phyloP scores from a whole-genome alignment of 176 grass and related monocot genomes.

The Triticum dicoccoides region DNA sequence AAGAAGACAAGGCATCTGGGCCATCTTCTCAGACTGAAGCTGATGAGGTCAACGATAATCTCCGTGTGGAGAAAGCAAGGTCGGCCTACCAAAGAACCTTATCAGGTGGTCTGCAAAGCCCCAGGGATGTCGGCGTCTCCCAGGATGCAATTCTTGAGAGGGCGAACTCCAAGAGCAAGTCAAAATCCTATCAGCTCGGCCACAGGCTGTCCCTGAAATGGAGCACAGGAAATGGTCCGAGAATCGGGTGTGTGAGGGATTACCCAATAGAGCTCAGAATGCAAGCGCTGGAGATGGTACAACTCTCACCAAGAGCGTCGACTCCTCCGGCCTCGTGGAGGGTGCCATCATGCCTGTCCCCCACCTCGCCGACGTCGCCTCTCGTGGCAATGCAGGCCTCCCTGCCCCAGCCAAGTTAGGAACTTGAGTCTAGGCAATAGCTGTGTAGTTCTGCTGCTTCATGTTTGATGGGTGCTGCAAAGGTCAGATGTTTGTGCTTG shows the following conservation, averaged over 20 bases:
- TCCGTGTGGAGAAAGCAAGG: slow-evolving; percentile 33
- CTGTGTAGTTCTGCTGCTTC: background rate
- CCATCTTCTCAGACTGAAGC: background rate
- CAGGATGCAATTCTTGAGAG: slow-evolving; percentile 69
- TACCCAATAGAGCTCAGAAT: slow-evolving; percentile 71
- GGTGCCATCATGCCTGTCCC: slow-evolving; percentile 18
- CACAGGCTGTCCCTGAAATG: slow-evolving; percentile 77
- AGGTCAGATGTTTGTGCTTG: background rate
- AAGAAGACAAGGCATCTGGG: slow-evolving; percentile 3
- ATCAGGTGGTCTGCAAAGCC: slow-evolving; percentile 78
- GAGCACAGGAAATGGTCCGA: slow-evolving; percentile 82
- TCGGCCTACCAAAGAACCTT: slow-evolving; percentile 70
- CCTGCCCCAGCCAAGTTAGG: slow-evolving; percentile 37
- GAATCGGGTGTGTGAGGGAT: slow-evolving; percentile 88
- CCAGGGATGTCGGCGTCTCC: slow-evolving; percentile 37
- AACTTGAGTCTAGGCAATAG: background rate
- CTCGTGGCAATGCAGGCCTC: slow-evolving; percentile 11
- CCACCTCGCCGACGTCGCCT: slow-evolving; percentile 7
- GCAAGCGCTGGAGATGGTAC: slow-evolving; percentile 79
- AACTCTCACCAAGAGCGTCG: slow-evolving; percentile 56
- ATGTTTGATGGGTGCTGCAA: background rate
- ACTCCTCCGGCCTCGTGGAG: slow-evolving; percentile 26
- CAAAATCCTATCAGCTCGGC: slow-evolving; percentile 80
- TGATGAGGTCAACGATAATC: background rate
- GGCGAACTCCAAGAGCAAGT: slow-evolving; percentile 65